Evolutionary conservation across 768 basidiomycete species (phyloP).

Genomic region (Trichaptum fuscoviolaceum): DNA sequence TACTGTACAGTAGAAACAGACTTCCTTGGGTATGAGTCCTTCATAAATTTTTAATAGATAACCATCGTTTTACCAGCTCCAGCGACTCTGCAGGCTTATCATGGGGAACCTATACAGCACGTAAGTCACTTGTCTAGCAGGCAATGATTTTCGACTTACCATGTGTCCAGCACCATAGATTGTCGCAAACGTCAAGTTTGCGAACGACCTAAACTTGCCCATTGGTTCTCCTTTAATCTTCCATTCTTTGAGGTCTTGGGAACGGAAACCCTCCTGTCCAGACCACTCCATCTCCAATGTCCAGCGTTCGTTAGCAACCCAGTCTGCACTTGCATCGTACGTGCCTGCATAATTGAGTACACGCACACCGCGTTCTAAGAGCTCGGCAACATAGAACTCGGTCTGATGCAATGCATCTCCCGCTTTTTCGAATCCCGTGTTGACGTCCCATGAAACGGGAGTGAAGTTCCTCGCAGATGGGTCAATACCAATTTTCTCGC

Average conservation of each 20-base stretch:
- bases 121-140: background rate
- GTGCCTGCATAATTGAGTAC: constrained; percentile 29
- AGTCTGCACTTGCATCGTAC: constrained; percentile 18
- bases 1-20: no score
- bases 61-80: constrained; percentile 28
- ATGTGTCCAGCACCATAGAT: constrained; percentile 13
- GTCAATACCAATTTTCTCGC: constrained; percentile 58
- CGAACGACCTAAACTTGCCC: constrained; percentile 9
- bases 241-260: constrained; percentile 27
- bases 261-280: constrained; percentile 25
- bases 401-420: constrained; percentile 35
- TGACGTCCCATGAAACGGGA: constrained; percentile 38
- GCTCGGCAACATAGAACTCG: constrained; percentile 30
- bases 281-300: constrained; percentile 31
- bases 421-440: constrained; percentile 38
- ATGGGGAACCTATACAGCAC: constrained; percentile 13
- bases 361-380: constrained; percentile 30
- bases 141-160: constrained; percentile 12
- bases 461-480: constrained; percentile 36
- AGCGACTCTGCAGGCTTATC: constrained; percentile 26
- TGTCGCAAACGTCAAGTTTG: constrained; percentile 12
- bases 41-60: constrained; percentile 14
- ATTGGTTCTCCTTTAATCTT: constrained; percentile 28
- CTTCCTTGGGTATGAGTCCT: background rate
- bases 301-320: constrained; percentile 32